Evolutionary conservation across 2,329 filamentous ascomycete genomes (phyloP).

Genomic region (Thelonectria olida): DNA sequence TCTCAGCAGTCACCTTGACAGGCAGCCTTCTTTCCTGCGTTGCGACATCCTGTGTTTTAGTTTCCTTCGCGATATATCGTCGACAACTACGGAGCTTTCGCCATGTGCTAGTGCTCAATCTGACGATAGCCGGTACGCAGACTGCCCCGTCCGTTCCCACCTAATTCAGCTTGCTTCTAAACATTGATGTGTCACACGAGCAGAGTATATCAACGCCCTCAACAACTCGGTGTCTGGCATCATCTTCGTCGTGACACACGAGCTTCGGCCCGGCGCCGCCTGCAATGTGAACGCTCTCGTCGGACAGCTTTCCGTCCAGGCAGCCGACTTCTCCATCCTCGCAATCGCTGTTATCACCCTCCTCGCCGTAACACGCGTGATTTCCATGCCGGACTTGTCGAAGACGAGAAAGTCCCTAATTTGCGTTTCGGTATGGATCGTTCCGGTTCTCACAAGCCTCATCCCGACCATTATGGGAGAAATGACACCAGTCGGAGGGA

Average conservation of each 20-base stretch:
- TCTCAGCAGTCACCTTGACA: constrained; percentile 34
- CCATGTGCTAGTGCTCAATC: constrained; percentile 34
- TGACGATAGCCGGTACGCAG: constrained; percentile 34
- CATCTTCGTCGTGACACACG: constrained; percentile 22
- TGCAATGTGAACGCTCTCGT: constrained; percentile 32
- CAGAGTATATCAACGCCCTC: constrained; percentile 37
- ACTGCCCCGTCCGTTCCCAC: not conserved
- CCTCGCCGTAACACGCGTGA: constrained; percentile 31
- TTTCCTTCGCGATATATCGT: constrained; percentile 32
- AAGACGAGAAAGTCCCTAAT: constrained; percentile 20
- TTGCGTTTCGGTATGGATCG: constrained; percentile 29
- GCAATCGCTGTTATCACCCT: constrained; percentile 37
- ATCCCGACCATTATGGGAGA: constrained; percentile 28
- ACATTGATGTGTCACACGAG: not conserved
- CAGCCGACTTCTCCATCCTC: constrained; percentile 37
- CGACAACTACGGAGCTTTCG: constrained; percentile 34
- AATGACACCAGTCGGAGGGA: constrained; percentile 49
- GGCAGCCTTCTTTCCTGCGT: constrained; percentile 31
- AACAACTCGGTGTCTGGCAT: constrained; percentile 36
- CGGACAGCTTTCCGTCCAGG: constrained; percentile 35
- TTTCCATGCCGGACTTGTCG: constrained; percentile 30
- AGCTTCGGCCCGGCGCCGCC: constrained; percentile 22
- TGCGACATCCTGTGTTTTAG: constrained; percentile 29
- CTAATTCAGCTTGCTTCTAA: not conserved
- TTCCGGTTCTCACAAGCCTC: constrained; percentile 33